A percentile compares a stretch with the other conserved stretches of the same genome.
These are phyloP conservation scores for Akebia trifoliata DNA, from an alignment of 164 flowering plant species.

Conservation along the genomic window DNA sequence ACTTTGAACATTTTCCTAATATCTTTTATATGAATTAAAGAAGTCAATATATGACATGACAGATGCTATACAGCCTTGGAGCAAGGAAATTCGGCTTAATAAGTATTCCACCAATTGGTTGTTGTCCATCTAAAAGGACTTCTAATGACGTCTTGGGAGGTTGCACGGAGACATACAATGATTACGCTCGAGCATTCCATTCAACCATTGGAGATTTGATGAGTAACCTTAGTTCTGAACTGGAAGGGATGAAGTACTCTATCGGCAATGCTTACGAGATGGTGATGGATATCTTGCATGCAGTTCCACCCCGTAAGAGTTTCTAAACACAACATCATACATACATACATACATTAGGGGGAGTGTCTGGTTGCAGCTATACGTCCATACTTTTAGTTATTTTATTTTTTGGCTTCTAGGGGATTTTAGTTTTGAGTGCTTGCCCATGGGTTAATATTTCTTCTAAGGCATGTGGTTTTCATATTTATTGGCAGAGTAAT, in stretches of 20 bases:
- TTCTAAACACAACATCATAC: too few species aligned
- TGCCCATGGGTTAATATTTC: too few species aligned
- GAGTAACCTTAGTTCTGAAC: conserved; percentile 31
- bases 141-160: conserved; percentile 19
- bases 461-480: too few species aligned
- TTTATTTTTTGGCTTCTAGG: too few species aligned
- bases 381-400: too few species aligned
- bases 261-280: conserved; percentile 45
- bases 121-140: conserved; percentile 41
- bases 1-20: too few species aligned
- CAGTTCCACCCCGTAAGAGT: neutral
- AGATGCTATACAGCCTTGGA: conserved; percentile 36
- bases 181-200: conserved; percentile 25
- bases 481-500: too few species aligned
- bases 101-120: conserved; percentile 45
- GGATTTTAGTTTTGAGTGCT: too few species aligned
- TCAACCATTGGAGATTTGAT: conserved; percentile 14
- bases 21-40: neutral
- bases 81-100: conserved; percentile 49
- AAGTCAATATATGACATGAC: conserved; percentile 2
- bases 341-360: too few species aligned
- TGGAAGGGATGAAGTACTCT: conserved; percentile 39
- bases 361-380: too few species aligned
- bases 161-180: conserved; percentile 32
- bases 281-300: conserved; percentile 29